These are phyloP conservation scores for Lactifluus piperatus DNA, from an alignment of 768 basidiomycete species.

Conservation along the genomic window DNA sequence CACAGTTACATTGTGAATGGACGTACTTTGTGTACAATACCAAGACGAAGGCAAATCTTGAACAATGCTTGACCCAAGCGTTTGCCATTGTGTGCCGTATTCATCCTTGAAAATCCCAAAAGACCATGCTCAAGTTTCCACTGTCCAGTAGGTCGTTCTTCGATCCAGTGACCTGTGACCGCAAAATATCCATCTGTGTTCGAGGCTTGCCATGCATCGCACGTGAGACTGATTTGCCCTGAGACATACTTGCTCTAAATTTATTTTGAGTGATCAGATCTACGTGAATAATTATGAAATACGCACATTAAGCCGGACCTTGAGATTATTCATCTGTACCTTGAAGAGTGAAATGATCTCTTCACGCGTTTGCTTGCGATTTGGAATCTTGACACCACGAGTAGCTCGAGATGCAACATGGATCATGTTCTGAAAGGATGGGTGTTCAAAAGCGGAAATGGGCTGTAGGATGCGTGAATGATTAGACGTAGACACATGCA, in stretches of 20 bases:
- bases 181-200: background rate
- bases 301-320: too few species aligned
- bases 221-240: background rate
- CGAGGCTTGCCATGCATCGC: background rate
- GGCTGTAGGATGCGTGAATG: background rate
- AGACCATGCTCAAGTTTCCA: slow-evolving; percentile 28
- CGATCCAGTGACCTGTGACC: too few species aligned
- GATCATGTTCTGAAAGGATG: background rate
- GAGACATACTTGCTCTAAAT: too few species aligned
- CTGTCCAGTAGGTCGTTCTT: background rate
- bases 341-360: too few species aligned
- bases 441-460: background rate
- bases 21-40: slow-evolving; percentile 27
- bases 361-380: too few species aligned
- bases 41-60: slow-evolving; percentile 26
- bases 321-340: too few species aligned
- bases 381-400: too few species aligned
- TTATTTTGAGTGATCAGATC: too few species aligned
- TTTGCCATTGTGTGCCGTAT: slow-evolving; percentile 30
- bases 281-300: too few species aligned
- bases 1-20: too few species aligned
- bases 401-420: background rate
- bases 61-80: slow-evolving; percentile 33
- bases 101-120: slow-evolving; percentile 30
- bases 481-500: too few species aligned